Conservation (phyloP, 768 basidiomycete genomes). For the Rhodotorula kratochvilovae region DNA sequence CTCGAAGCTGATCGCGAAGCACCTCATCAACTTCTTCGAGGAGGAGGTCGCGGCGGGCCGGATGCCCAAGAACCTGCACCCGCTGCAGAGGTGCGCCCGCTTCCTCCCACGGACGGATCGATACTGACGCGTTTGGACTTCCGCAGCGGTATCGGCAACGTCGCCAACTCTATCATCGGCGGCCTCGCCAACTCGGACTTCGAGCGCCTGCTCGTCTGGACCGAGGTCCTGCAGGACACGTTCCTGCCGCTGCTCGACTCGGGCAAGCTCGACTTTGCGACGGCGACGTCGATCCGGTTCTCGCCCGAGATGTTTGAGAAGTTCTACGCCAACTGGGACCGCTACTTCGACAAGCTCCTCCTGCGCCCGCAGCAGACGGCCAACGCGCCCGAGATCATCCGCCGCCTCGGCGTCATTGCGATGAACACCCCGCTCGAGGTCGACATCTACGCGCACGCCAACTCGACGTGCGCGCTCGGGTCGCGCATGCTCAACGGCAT, state of each 20-base stretch:
- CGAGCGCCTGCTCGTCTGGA: slow-evolving; percentile 44
- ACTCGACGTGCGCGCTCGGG: slow-evolving; percentile 44
- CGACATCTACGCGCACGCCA: slow-evolving; percentile 44
- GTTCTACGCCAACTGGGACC: slow-evolving; percentile 38
- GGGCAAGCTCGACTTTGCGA: slow-evolving; percentile 48
- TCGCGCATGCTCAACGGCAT: slow-evolving; percentile 44
- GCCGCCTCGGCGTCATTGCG: slow-evolving; percentile 41
- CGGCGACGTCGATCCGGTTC: slow-evolving; percentile 48
- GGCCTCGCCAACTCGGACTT: slow-evolving; percentile 40
- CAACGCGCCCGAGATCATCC: slow-evolving; percentile 45
- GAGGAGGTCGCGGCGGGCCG: slow-evolving; percentile 43
- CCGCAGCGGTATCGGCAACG: slow-evolving; percentile 44
- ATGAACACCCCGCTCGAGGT: slow-evolving; percentile 44
- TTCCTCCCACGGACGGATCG: background rate
- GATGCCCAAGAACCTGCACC: slow-evolving; percentile 41
- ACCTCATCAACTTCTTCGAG: slow-evolving; percentile 44
- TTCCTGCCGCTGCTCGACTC: slow-evolving; percentile 48
- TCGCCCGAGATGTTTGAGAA: slow-evolving; percentile 41
- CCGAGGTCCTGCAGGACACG: slow-evolving; percentile 43
- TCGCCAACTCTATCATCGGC: slow-evolving; percentile 43
- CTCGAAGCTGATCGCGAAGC: slow-evolving; percentile 37
- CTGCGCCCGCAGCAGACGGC: slow-evolving; percentile 44
- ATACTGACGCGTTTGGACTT: background rate
- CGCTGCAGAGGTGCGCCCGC: slow-evolving; percentile 35
- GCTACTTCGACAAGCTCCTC: slow-evolving; percentile 40